Evolutionary conservation across 805 yeast genomes (phyloP).

Genomic region (Clavispora carvajalis): DNA sequence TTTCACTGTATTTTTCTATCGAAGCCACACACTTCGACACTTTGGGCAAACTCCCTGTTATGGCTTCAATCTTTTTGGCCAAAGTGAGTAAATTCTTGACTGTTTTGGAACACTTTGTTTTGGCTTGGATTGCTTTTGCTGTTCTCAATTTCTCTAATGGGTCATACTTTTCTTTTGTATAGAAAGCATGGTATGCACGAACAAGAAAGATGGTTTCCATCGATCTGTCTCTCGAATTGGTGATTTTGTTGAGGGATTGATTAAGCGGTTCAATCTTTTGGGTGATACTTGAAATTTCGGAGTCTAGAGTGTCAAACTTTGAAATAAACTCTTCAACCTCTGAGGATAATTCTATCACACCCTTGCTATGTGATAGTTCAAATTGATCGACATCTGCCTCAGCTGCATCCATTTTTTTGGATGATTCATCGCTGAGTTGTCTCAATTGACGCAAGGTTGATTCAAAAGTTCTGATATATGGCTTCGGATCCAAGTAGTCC

Average conservation of each 20-base stretch:
- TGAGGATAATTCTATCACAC: constrained; percentile 51
- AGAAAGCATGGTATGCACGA: constrained; percentile 72
- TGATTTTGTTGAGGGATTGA: constrained; percentile 58
- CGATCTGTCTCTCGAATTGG: constrained; percentile 70
- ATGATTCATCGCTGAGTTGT: constrained; percentile 53
- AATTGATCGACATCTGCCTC: constrained; percentile 53
- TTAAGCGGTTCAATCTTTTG: constrained; percentile 65
- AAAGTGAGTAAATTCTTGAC: constrained; percentile 61
- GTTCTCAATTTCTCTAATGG: constrained; percentile 57
- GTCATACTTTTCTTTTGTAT: constrained; percentile 46
- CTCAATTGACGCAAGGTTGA: constrained; percentile 71
- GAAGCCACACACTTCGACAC: constrained; percentile 31
- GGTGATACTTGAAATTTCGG: constrained; percentile 51
- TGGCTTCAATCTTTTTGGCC: constrained; percentile 53
- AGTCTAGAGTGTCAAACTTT: constrained; percentile 48
- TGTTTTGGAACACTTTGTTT: constrained; percentile 61
- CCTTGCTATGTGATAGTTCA: constrained; percentile 64
- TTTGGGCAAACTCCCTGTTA: constrained; percentile 37
- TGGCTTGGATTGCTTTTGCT: constrained; percentile 44
- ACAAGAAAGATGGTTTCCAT: constrained; percentile 67
- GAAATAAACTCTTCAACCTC: constrained; percentile 42
- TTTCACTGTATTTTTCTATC: constrained; percentile 69
- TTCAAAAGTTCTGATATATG: constrained; percentile 90
- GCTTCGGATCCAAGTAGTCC: constrained; percentile 79
- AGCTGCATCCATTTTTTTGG: constrained; percentile 43